Percentiles rank a stretch among this genome's conserved stretches.
phyloP scores from a whole-genome alignment of 495 filamentous ascomycete genomes.

The Sabuloglossum arenarium region DNA sequence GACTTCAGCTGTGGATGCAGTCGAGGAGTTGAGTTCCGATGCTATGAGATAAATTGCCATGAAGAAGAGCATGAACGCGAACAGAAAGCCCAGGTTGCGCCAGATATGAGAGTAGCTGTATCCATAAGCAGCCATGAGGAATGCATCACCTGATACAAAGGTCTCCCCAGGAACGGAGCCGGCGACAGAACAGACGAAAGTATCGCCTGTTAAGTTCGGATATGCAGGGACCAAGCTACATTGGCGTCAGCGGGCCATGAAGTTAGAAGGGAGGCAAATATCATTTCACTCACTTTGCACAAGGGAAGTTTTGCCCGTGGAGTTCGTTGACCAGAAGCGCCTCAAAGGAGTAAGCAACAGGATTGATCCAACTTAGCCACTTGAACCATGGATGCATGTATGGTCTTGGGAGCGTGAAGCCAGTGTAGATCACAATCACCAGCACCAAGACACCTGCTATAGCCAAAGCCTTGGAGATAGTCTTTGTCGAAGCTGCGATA shows the following conservation, averaged over 20 bases:
- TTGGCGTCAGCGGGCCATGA: neutral
- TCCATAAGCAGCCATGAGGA: slow-evolving; percentile 29
- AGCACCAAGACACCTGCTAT: slow-evolving; percentile 42
- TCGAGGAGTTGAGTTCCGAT: slow-evolving; percentile 34
- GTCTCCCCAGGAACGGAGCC: slow-evolving; percentile 29
- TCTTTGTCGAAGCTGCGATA: slow-evolving; percentile 39
- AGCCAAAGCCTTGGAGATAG: slow-evolving; percentile 43
- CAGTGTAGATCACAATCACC: slow-evolving; percentile 57
- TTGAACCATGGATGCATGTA: slow-evolving; percentile 66
- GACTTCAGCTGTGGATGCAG: slow-evolving; percentile 57
- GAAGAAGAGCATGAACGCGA: slow-evolving; percentile 34
- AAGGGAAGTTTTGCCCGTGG: slow-evolving; percentile 27
- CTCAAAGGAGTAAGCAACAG: slow-evolving; percentile 52
- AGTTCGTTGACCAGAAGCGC: slow-evolving; percentile 31
- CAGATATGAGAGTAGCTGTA: slow-evolving; percentile 37
- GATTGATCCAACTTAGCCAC: slow-evolving; percentile 62
- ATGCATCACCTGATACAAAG: slow-evolving; percentile 29
- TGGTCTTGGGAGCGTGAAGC: slow-evolving; percentile 50
- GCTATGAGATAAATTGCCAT: slow-evolving; percentile 43
- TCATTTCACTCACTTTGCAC: slow-evolving; percentile 12
- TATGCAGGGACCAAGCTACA: slow-evolving; percentile 24
- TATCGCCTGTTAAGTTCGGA: slow-evolving; percentile 21
- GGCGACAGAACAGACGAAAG: slow-evolving; percentile 28
- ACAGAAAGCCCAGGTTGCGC: slow-evolving; percentile 40
- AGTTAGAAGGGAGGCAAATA: slow-evolving; percentile 1